A percentile compares a stretch with the other conserved stretches of the same genome.
Evolutionary conservation across 2,329 filamentous ascomycete genomes (phyloP).

Genomic region (Zalaria obscura): DNA sequence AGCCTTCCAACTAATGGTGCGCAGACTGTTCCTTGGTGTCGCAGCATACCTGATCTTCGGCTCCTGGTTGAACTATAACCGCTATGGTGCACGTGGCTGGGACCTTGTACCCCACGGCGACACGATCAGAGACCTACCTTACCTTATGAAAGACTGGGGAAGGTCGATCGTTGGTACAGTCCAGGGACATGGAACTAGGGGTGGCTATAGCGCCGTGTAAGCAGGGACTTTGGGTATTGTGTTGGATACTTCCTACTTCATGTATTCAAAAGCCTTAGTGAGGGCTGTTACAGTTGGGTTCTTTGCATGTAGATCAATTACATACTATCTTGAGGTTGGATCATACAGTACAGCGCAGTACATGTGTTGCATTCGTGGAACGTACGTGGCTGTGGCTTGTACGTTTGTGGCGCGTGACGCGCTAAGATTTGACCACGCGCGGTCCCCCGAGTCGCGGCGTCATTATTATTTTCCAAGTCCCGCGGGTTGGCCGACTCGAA

Average conservation of each 20-base stretch:
- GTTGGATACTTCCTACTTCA: neutral
- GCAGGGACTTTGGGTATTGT: neutral
- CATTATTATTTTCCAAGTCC: too few relatives aligned
- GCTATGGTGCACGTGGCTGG: constrained; percentile 89
- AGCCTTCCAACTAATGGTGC: constrained; percentile 2
- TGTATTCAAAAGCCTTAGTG: neutral
- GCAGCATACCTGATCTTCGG: constrained; percentile 93
- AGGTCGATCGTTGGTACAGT: constrained; percentile 69
- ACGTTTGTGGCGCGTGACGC: too few relatives aligned
- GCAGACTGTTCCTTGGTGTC: constrained; percentile 67
- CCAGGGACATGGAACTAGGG: constrained; percentile 62
- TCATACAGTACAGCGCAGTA: too few relatives aligned
- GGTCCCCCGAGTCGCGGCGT: too few relatives aligned
- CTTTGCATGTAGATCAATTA: too few relatives aligned
- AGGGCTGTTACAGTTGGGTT: too few relatives aligned
- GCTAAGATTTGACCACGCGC: too few relatives aligned
- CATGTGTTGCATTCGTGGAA: too few relatives aligned
- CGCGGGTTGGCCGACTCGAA: too few relatives aligned
- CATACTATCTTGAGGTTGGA: too few relatives aligned
- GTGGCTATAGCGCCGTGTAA: constrained; percentile 89
- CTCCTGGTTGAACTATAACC: constrained; percentile 97
- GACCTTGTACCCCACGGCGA: constrained; percentile 88
- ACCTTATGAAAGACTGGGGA: constrained; percentile 78
- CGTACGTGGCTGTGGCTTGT: too few relatives aligned
- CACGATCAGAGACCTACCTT: constrained; percentile 80